Base-by-base conservation (phyloP, 139 green algal genomes). In the Micromonas commoda region DNA sequence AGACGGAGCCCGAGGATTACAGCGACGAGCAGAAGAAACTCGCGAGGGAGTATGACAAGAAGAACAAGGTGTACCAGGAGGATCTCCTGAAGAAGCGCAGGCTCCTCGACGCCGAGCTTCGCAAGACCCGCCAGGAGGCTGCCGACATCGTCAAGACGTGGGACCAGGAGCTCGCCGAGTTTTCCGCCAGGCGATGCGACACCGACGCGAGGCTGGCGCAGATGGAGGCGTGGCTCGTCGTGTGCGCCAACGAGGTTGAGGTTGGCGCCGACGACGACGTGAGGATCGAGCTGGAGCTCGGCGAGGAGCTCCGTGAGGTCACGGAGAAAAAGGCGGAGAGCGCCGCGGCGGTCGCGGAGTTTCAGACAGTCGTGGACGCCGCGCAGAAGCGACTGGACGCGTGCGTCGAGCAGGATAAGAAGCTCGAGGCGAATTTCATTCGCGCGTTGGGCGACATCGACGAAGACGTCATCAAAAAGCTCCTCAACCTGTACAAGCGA, bases 31-130 rank as follows among this genome's bases (percentile, higher is more conserved):
- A 37, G 4, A 77, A 32, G 77, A 70, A 39, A 70, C 29, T 9
- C 60, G 35, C 13, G 29, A 64, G 19, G 29, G 51, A 73, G 60
- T 64, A 29, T 20, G 61, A 80, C 9, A 31, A 73, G 20, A 69
- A 79, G 35, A 20, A n/a, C 5, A 78, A 72, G 68, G 69, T 66
- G 77, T n/a, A 77, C 16, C 77, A 71, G 45, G 76, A 81, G 5
- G 76, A 81, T 64, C 24, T 52, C 34, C 5, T 29, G 23, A 28
- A 63, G 21, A 76, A 76, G 64, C 45, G 45, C 45, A 57, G 16
- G 16, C 13, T 68, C 16, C 3, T 68, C n/a, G 24, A 69, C 29
- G 61, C 73, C 5, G 78, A 83, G 71, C 57, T 51, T 21, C 29
- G 75, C 31, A 83, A 83, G 70, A 38, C 24, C 33, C 71, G 70